Evolutionary conservation across 768 basidiomycete species (phyloP).

Genomic region (Pluteus cervinus): DNA sequence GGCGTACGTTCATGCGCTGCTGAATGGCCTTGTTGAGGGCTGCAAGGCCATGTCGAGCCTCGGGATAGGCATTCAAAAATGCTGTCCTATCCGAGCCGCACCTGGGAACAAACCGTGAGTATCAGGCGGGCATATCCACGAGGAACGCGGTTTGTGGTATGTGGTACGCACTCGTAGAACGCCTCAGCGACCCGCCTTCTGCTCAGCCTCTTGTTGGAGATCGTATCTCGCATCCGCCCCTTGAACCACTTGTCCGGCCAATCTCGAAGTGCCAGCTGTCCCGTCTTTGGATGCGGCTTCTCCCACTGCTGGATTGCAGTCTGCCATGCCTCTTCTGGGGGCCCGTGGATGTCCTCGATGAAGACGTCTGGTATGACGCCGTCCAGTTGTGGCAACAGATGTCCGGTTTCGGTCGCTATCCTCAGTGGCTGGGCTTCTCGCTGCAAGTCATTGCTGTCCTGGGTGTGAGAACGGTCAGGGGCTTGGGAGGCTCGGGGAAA

Average conservation of each 20-base stretch:
- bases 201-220: no score
- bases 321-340: slow-evolving; percentile 15
- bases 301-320: slow-evolving; percentile 22
- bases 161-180: no score
- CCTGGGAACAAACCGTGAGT: not conserved
- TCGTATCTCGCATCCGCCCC: slow-evolving; percentile 14
- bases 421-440: slow-evolving; percentile 1
- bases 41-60: not conserved
- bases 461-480: no score
- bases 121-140: no score
- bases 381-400: not conserved
- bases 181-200: no score
- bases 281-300: slow-evolving; percentile 12
- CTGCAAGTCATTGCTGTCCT: not conserved
- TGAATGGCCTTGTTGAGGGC: not conserved
- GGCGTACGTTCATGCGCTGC: not conserved
- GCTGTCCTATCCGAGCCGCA: not conserved
- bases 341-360: slow-evolving; percentile 15
- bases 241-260: slow-evolving; percentile 22
- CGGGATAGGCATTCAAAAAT: not conserved
- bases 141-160: no score
- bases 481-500: no score
- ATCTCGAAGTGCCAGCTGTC: slow-evolving; percentile 20
- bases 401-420: not conserved
- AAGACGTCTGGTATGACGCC: slow-evolving; percentile 10